These are phyloP conservation scores for Dactylellina cionopaga DNA, from an alignment of 2,329 filamentous ascomycete species.

Conservation along the genomic window DNA sequence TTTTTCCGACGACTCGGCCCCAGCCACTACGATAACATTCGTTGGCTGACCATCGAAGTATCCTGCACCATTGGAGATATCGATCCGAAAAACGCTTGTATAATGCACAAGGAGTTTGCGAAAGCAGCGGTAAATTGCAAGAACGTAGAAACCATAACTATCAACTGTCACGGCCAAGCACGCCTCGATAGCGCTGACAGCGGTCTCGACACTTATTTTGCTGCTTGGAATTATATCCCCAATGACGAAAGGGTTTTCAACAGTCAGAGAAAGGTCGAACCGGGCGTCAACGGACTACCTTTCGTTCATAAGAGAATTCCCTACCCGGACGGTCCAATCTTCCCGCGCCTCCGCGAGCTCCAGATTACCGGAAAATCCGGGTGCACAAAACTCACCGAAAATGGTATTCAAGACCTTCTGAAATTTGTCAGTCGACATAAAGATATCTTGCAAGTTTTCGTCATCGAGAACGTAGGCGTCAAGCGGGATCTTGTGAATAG, in stretches of 20 bases:
- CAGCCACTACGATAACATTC: not conserved
- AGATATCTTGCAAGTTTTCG: not conserved
- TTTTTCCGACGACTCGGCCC: not conserved
- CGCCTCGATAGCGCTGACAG: constrained; percentile 1
- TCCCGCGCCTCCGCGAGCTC: not conserved
- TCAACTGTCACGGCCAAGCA: constrained; percentile 16
- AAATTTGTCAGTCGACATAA: constrained; percentile 10
- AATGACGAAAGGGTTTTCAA: not conserved
- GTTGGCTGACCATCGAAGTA: not conserved
- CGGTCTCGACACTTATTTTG: constrained; percentile 14
- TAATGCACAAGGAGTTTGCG: not conserved
- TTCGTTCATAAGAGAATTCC: no score
- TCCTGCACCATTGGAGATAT: constrained; percentile 14
- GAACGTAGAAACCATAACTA: not conserved
- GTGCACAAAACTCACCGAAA: not conserved
- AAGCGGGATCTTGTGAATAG: not conserved
- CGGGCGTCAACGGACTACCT: not conserved
- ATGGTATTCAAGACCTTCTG: not conserved
- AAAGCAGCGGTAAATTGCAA: not conserved
- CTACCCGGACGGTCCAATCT: not conserved
- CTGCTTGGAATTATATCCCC: not conserved
- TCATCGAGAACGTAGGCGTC: not conserved
- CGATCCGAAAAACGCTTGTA: not conserved
- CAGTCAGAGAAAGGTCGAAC: not conserved
- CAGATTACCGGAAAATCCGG: constrained; percentile 9